phyloP scores from a whole-genome alignment of 768 basidiomycete species.

The Chiua virens region DNA sequence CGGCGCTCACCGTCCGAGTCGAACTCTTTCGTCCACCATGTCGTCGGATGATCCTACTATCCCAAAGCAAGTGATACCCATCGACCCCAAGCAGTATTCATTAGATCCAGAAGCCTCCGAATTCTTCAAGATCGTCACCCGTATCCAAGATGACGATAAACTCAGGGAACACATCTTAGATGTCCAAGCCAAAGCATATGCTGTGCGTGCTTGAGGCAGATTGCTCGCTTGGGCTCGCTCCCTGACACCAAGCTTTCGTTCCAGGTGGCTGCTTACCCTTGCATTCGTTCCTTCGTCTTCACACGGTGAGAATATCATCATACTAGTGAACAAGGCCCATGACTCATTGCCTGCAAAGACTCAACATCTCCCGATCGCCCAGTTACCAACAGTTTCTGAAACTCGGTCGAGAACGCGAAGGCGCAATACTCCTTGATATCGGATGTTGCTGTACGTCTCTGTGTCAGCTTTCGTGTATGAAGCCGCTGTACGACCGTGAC shows the following conservation, averaged over 20 bases:
- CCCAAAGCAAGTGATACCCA: too few relatives aligned
- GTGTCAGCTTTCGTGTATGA: background rate
- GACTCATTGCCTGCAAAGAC: conserved; percentile 8
- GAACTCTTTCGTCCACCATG: too few relatives aligned
- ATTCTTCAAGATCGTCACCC: conserved; percentile 31
- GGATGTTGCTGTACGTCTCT: conserved; percentile 42
- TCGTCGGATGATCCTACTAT: too few relatives aligned
- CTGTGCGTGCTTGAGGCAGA: conserved; percentile 18
- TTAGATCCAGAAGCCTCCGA: conserved; percentile 7
- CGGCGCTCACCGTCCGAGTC: too few relatives aligned
- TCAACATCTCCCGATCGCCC: conserved; percentile 19
- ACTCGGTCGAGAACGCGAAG: conserved; percentile 35
- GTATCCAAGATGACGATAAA: conserved; percentile 29
- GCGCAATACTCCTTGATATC: conserved; percentile 43
- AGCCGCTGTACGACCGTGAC: background rate
- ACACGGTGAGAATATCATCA: conserved; percentile 7
- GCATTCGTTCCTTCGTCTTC: conserved; percentile 21
- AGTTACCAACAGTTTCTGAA: conserved; percentile 31
- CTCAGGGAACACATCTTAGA: conserved; percentile 34
- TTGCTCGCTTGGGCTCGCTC: background rate
- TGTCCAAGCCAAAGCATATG: conserved; percentile 35
- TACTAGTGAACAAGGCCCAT: background rate
- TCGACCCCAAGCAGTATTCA: conserved; percentile 17
- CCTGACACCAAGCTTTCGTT: background rate
- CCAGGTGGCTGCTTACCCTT: conserved; percentile 25